Evolutionary conservation across 345 rosid genomes (phyloP), one percentile per base, ranked within the genome.

Genomic region (Mercurialis annua): DNA sequence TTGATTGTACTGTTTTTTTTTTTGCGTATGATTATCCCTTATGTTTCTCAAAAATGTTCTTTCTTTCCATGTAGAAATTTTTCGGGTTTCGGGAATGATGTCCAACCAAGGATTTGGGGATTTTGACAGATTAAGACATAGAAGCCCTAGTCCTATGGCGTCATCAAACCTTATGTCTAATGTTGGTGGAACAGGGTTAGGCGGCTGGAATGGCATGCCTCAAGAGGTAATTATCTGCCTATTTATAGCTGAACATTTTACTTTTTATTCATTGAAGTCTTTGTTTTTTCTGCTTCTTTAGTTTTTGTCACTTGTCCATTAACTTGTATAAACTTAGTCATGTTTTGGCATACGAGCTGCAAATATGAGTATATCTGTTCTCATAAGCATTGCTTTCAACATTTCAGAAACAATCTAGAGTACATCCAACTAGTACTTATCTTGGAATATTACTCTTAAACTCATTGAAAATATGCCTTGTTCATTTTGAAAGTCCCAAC

Each of bases 71-170:
- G 82, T 85, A 94, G 98, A 93, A 75, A 90, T 93, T 53, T 88
- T 83, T 52, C 84, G 95, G 57, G 90, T 90, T 26, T 84, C 87
- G 4, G 92, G 91, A 62, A 82, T 89, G 90, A 82, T 83, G 86
- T 84, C 92, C 63, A 92, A 86, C 83, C 96, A 88, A 86, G 98
- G 90, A 12, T 90, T 85, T 77, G 86, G 83, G 26, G 95, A 92
- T 72, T 71, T 88, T 56, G 98, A 92, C 81, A 72, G 96, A 76
- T 68, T 92, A 76, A 71, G 95, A 68, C 92, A 92, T 73, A 86
- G 98, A 82, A 92, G 95, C 77, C 96, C 98, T 26, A 88, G 98
- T 81, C 98, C 98, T 64, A 90, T 92, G 98, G 95, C 95, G 71
- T 90, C 98, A 79, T 91, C 98, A 59, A 90, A 82, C 73, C 87